These are phyloP conservation scores for Ophiocordyceps robertsii DNA, from an alignment of 2,329 filamentous ascomycete genomes.

Conservation along the genomic window DNA sequence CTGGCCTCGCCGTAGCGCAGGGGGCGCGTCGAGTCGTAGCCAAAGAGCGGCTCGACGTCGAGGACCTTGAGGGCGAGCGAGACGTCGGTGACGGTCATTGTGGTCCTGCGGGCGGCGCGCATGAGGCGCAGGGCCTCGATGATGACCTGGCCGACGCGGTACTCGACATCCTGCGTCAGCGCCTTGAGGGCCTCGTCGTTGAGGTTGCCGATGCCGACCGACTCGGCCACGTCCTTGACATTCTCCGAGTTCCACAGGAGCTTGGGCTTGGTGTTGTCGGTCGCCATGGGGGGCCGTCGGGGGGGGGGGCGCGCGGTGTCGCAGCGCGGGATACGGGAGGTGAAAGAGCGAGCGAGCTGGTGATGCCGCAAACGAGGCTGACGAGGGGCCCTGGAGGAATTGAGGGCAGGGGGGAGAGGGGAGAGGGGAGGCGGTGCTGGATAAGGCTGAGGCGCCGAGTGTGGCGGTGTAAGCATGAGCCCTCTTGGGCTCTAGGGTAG, in stretches of 20 bases:
- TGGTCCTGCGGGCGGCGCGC: conserved; percentile 78
- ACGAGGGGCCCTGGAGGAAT: no score
- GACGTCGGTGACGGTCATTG: conserved; percentile 79
- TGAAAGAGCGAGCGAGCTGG: neutral
- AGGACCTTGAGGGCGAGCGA: conserved; percentile 73
- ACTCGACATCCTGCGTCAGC: conserved; percentile 88
- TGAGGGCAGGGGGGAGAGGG: no score
- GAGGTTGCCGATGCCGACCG: conserved; percentile 72
- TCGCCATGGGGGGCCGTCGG: conserved; percentile 21
- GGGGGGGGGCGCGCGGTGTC: neutral
- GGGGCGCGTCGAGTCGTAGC: conserved; percentile 84
- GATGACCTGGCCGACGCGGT: conserved; percentile 83
- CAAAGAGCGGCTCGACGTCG: conserved; percentile 89
- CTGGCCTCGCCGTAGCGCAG: conserved; percentile 89
- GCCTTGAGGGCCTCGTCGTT: conserved; percentile 78
- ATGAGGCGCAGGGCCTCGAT: conserved; percentile 93
- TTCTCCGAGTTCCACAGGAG: conserved; percentile 93
- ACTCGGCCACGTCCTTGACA: conserved; percentile 89
- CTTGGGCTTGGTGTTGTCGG: conserved; percentile 32
- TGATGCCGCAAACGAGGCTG: neutral
- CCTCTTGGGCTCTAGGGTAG: no score
- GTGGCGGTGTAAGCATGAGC: no score
- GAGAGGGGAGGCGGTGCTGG: neutral
- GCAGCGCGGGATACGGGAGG: neutral
- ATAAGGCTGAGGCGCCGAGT: neutral